Percentiles rank a stretch among this genome's conserved stretches.
These are phyloP conservation scores for Coemansia sp. DNA, from an alignment of 192 early-diverging fungal species.

Conservation along the genomic window DNA sequence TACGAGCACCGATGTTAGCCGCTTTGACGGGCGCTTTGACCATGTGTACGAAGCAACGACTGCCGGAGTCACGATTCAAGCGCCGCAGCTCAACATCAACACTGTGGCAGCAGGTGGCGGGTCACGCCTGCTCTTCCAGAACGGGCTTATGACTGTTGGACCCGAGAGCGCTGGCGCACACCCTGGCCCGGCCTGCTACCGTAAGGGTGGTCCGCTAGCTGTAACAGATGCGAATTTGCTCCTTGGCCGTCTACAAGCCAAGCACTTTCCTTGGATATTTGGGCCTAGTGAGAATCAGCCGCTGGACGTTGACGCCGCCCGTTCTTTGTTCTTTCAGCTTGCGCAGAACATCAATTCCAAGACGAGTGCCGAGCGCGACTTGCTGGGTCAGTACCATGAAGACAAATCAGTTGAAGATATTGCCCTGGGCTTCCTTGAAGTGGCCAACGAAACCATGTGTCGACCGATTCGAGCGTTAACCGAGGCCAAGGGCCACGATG, in stretches of 20 bases:
- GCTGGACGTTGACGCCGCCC: conserved; percentile 70
- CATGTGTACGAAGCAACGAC: conserved; percentile 96
- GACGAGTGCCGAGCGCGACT: conserved; percentile 37
- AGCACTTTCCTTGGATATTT: conserved; percentile 95
- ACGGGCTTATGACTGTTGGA: conserved; percentile 94
- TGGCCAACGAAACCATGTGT: conserved; percentile 98
- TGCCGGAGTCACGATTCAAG: conserved; percentile 89
- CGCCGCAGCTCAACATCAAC: conserved; percentile 95
- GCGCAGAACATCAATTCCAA: conserved; percentile 66
- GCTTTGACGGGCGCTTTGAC: conserved; percentile 86
- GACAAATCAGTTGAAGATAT: conserved; percentile 81
- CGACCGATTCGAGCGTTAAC: conserved; percentile 91
- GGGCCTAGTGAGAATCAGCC: conserved; percentile 81
- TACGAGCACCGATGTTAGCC: conserved; percentile 88
- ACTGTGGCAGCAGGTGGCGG: conserved; percentile 98
- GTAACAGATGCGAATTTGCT: conserved; percentile 95
- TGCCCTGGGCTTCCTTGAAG: conserved; percentile 92
- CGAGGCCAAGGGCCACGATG: conserved; percentile 90
- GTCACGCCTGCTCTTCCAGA: conserved; percentile 88
- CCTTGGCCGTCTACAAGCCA: conserved; percentile 81
- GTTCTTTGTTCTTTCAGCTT: conserved; percentile 66
- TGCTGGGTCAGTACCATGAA: conserved; percentile 15
- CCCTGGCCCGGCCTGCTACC: conserved; percentile 96
- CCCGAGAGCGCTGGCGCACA: conserved; percentile 91
- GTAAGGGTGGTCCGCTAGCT: conserved; percentile 88